Evolutionary conservation across 1,284 basidiomycete species (phyloP), one percentile per base, ranked within the genome.

Genomic region (Dichomitus squalens): DNA sequence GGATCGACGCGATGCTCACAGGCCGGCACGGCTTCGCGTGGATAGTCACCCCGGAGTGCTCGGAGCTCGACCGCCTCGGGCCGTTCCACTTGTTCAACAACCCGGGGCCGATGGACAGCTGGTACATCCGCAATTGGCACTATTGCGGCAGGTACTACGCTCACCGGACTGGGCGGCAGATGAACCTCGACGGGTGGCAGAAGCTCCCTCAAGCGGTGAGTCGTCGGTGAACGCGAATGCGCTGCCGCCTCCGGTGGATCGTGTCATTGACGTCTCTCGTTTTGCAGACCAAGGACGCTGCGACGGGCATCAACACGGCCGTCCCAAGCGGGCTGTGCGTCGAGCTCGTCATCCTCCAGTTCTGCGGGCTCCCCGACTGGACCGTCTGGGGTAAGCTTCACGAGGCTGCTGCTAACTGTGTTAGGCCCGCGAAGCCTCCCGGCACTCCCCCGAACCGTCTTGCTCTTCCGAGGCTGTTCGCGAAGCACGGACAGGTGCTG

Each of bases 111-210:
- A 40, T 36, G 18, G 50, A 50, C 21, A 34, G 29, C 18, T 35
- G 48, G 49, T 49, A 49, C 11, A 46, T 49, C 27, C 34, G 23
- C 11, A 31, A 23, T 16, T 61, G 51, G 53, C 54, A 23, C 38
- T 61, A 61, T 34, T 55, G 53, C 23, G 60, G 60, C 34, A 35
- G 56, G 38, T 61, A 56, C 54, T 29, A 33, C 41, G 56, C 52
- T 23, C 60, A 61, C 51, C 44, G 54, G 34, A 56, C 52, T 1
- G 43, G 41, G n/a, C 34, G 44, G 33, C 11, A 11, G 27, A 55
- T 61, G 33, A 38, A 27, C 33, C 12, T 16, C 16, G 43, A 44
- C 18, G 54, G 54, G 9, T 58, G 57, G 57, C 25, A 36, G 20
- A 29, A 25, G 12, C 33, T 61, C 23, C 33, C 51, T 2, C 27